phyloP scores from a whole-genome alignment of 2,329 filamentous ascomycete species.

The Blastomyces gilchristii region DNA sequence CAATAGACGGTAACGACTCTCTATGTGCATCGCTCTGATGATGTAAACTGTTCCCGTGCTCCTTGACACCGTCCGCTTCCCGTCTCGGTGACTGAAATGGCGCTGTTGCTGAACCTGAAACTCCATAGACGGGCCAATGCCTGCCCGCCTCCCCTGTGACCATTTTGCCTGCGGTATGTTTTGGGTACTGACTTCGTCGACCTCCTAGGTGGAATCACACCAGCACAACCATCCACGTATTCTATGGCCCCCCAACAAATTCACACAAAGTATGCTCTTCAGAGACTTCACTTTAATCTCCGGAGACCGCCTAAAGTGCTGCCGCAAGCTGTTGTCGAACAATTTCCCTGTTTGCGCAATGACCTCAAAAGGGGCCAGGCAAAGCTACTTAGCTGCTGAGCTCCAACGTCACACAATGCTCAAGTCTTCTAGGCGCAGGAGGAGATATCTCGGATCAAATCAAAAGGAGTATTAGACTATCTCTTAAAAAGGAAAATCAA shows the following conservation, averaged over 20 bases:
- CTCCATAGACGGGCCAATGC: conserved; percentile 26
- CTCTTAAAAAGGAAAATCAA: background rate
- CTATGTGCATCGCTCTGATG: conserved; percentile 18
- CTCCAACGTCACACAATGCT: conserved; percentile 1
- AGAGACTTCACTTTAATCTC: conserved; percentile 2
- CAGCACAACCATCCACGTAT: background rate
- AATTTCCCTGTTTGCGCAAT: background rate
- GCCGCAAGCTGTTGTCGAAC: background rate
- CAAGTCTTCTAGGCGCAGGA: background rate
- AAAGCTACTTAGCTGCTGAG: background rate
- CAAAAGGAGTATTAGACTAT: background rate
- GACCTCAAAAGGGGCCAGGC: background rate
- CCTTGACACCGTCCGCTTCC: conserved; percentile 1
- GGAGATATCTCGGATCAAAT: background rate
- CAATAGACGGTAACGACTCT: conserved; percentile 36
- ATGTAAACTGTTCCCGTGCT: conserved; percentile 3
- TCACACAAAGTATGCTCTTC: background rate
- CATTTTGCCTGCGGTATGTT: conserved; percentile 18
- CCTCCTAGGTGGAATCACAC: conserved; percentile 6
- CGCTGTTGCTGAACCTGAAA: conserved; percentile 6
- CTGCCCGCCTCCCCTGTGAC: conserved; percentile 31
- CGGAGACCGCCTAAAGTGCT: background rate
- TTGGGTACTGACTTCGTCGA: conserved; percentile 14
- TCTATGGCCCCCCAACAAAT: background rate
- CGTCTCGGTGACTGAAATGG: conserved; percentile 11